Base-by-base conservation (phyloP, 176 grass and related monocot species). In the Musa beccarii region DNA sequence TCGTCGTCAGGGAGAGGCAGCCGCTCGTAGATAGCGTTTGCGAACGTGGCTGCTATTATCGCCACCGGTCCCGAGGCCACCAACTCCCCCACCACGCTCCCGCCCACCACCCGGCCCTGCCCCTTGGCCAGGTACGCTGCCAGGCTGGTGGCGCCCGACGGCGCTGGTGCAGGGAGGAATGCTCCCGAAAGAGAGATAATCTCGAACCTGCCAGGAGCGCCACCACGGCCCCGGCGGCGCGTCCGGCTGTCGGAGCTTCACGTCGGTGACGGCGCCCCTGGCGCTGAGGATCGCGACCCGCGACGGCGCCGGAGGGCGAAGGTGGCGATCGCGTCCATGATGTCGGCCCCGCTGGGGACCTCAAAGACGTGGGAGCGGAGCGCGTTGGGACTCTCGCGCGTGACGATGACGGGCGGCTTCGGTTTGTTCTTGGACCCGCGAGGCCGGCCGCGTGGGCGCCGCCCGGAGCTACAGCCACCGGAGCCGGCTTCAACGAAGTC, bases 381-480 rank as follows among this genome's bases (percentile, higher is more conserved):
- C 78, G 89, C 92, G 79, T 92, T 92, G 52, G 92, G 92, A 73
- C 87, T 96, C 83, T 96, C 92, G 16, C 87, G 87, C 43, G 85
- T 88, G 49, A 96, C 75, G 75, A 96, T 78, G 19, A 96, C 80
- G 9, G 89, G 92, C 5, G 92, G 85, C 74, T 96, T 96, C 1
- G 89, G 85, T 81, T 87, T 96, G 89, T 96, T 96, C 85, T 92
- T 96, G 19, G 92, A 96, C 16, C 92, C 92, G 0, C 89, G 87
- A 0, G 92, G 92, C 29, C 92, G 82, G 7, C 92, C 92, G 9
- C 92, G 89, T 15, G 92, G 89, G 26, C 87, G 87, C 10, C 89
- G 89, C 0, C 51, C 29, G 0, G 69, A 73, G 19, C 79, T 13
- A 2, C 75, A 23, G 74, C 29, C 65, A 10, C 20, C 70, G 8